Evolutionary conservation across 2,329 filamentous ascomycete genomes (phyloP).

Genomic region (Aspergillus ibericus): DNA sequence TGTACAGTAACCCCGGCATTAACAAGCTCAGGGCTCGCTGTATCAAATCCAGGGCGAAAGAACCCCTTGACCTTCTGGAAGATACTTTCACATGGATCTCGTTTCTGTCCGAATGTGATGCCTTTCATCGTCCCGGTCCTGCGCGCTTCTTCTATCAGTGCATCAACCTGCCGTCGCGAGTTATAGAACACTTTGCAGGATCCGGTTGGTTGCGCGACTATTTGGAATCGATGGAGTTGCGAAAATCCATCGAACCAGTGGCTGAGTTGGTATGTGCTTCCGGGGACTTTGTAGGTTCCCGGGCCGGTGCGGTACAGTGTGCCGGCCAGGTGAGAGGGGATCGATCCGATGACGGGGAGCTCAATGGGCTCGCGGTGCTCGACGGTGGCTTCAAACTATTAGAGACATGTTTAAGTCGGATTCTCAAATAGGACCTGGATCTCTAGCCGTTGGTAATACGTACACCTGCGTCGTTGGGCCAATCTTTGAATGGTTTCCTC

Average conservation of each 20-base stretch:
- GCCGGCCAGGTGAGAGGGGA: conserved; percentile 69
- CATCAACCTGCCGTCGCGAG: conserved; percentile 66
- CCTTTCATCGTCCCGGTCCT: conserved; percentile 57
- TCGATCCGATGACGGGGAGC: conserved; percentile 61
- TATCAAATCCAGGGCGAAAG: conserved; percentile 1
- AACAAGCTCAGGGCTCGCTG: conserved; percentile 58
- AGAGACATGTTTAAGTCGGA: conserved; percentile 5
- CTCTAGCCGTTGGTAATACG: conserved; percentile 34
- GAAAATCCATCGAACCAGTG: conserved; percentile 78
- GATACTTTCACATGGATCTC: conserved; percentile 71
- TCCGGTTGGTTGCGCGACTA: conserved; percentile 46
- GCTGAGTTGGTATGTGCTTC: conserved; percentile 56
- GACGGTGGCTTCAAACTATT: conserved; percentile 63
- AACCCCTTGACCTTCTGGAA: conserved; percentile 61
- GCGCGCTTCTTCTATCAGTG: conserved; percentile 59
- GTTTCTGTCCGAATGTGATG: conserved; percentile 67
- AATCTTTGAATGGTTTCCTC: conserved; percentile 36
- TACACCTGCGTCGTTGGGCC: conserved; percentile 49
- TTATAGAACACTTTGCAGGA: conserved; percentile 61
- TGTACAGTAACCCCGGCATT: conserved; percentile 67
- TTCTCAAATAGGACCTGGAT: background rate
- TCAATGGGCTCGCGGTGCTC: conserved; percentile 65
- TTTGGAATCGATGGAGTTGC: conserved; percentile 70
- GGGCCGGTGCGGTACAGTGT: conserved; percentile 71
- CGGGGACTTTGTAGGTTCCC: conserved; percentile 61